Conservation (phyloP, 176 grass and related monocot genomes). For the Thalia dealbata region DNA sequence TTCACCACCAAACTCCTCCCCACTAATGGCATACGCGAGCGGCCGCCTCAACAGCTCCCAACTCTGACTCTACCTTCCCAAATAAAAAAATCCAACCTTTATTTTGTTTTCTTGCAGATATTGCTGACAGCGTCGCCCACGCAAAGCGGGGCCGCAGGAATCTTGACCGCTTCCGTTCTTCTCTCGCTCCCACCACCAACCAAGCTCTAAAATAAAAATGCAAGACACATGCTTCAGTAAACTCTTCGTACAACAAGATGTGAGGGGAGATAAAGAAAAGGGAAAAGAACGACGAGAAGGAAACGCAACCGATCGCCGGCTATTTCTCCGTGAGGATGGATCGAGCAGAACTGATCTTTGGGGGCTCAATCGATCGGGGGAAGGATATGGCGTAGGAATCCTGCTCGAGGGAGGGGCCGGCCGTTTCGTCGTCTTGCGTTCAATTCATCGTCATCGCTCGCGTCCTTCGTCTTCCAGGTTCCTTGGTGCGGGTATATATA, state of each 20-base stretch:
- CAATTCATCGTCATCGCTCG: too few species aligned
- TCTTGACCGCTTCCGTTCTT: not conserved
- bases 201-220: not conserved
- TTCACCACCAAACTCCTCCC: not conserved
- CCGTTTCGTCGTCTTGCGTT: not conserved
- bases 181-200: not conserved
- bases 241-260: not conserved
- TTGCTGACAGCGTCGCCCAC: not conserved
- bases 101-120: not conserved
- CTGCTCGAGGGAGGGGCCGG: not conserved
- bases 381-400: too few species aligned
- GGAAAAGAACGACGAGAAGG: too few species aligned
- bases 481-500: not conserved
- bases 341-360: too few species aligned
- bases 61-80: not conserved
- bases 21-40: not conserved
- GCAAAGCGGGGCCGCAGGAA: not conserved
- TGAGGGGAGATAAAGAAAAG: not conserved
- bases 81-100: not conserved
- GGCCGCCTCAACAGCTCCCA: not conserved
- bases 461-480: not conserved
- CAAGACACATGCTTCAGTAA: too few species aligned
- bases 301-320: not conserved
- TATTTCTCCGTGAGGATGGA: not conserved
- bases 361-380: too few species aligned